phyloP scores from a whole-genome alignment of 2,329 filamentous ascomycete species.

The Trichoderma endophyticum region DNA sequence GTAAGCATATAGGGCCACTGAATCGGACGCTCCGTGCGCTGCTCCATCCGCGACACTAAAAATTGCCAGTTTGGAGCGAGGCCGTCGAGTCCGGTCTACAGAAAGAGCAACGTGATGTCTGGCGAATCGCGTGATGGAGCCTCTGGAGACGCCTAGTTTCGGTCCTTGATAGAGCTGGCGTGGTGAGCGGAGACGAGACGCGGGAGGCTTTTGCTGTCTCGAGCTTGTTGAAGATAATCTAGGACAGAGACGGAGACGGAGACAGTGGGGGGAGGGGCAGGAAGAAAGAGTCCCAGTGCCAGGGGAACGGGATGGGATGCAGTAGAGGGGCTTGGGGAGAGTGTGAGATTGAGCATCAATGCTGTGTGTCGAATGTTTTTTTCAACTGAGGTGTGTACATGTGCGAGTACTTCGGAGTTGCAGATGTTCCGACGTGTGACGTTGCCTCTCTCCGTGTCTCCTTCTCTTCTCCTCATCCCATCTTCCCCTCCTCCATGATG shows the following conservation, averaged over 20 bases:
- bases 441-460: not conserved
- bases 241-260: not conserved
- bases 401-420: not conserved
- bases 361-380: not conserved
- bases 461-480: not conserved
- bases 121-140: not conserved
- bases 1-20: conserved; percentile 4
- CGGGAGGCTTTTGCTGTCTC: not conserved
- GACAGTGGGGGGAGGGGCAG: not conserved
- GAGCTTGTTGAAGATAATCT: not conserved
- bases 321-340: not conserved
- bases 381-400: not conserved
- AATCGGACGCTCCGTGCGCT: conserved; percentile 7
- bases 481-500: not conserved
- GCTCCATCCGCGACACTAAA: not conserved
- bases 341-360: not conserved
- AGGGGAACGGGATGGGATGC: not conserved
- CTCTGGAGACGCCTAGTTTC: not conserved
- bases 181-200: not conserved
- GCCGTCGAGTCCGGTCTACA: not conserved
- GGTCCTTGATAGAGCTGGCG: not conserved
- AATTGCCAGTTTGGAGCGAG: not conserved
- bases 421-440: not conserved
- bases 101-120: not conserved
- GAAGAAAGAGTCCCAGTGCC: not conserved